phyloP scores from a whole-genome alignment of 768 basidiomycete species.

The Pleurotus tuoliensis region DNA sequence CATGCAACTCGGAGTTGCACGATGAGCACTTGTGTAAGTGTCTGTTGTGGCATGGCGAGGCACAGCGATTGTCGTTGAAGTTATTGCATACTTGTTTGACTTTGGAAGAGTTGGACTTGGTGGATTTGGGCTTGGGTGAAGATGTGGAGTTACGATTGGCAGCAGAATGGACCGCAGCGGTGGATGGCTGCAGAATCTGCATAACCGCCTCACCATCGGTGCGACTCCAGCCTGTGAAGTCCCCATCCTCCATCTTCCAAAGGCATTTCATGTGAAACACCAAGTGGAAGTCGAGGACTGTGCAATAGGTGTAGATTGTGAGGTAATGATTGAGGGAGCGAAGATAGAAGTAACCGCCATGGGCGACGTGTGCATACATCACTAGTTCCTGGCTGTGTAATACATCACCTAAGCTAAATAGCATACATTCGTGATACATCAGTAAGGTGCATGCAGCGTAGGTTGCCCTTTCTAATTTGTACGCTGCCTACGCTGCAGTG shows the following conservation, averaged over 20 bases:
- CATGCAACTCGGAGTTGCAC: not conserved
- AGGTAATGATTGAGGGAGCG: not conserved
- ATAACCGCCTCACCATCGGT: not conserved
- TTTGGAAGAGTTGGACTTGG: not conserved
- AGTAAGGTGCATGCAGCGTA: no score
- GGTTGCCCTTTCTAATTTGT: no score
- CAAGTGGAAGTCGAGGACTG: not conserved
- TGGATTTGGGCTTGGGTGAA: not conserved
- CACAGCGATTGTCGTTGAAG: not conserved
- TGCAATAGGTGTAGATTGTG: not conserved
- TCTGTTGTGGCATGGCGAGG: not conserved
- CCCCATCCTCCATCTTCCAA: not conserved
- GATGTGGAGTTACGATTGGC: not conserved
- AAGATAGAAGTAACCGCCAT: not conserved
- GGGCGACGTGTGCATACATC: not conserved
- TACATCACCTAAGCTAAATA: no score
- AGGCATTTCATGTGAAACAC: not conserved
- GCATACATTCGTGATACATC: no score
- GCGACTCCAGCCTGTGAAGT: not conserved
- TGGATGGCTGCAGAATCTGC: not conserved
- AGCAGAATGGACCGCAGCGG: not conserved
- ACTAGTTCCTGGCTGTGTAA: no score
- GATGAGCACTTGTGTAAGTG: not conserved
- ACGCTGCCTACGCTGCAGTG: no score
- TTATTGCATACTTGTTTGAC: not conserved